phyloP scores from a whole-genome alignment of 805 yeast species.

The Lachancea cidri region DNA sequence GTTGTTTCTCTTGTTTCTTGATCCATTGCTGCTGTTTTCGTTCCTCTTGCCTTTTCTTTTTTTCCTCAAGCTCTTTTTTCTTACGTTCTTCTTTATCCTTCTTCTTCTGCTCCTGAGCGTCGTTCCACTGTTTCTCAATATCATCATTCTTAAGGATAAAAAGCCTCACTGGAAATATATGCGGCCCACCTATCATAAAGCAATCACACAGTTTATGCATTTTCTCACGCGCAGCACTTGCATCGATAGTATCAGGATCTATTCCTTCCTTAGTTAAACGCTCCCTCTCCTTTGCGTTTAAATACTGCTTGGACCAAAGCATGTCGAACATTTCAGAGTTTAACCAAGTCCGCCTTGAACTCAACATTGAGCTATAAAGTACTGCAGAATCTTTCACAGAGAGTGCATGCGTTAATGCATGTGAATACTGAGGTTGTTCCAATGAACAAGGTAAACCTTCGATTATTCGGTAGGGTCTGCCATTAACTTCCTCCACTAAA shows the following conservation, averaged over 20 bases:
- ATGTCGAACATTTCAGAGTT: constrained; percentile 64
- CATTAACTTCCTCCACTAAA: constrained; percentile 10
- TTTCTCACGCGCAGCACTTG: constrained; percentile 56
- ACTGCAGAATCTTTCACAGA: constrained; percentile 70
- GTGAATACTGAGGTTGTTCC: constrained; percentile 49
- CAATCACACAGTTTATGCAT: constrained; percentile 88
- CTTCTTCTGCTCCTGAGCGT: constrained; percentile 35
- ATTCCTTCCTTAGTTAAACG: constrained; percentile 10
- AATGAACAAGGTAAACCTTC: constrained; percentile 64
- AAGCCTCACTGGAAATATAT: constrained; percentile 65
- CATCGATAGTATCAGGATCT: constrained; percentile 13
- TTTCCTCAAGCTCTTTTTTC: constrained; percentile 31
- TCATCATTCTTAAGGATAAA: constrained; percentile 84
- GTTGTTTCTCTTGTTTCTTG: constrained; percentile 25
- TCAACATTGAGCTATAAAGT: constrained; percentile 61
- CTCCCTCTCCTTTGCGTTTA: constrained; percentile 33
- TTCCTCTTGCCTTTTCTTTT: constrained; percentile 22
- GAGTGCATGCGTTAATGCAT: constrained; percentile 58
- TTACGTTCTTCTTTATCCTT: constrained; percentile 35
- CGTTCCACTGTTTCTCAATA: constrained; percentile 45
- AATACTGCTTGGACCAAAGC: constrained; percentile 69
- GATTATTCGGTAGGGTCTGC: constrained; percentile 57
- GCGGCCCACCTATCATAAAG: constrained; percentile 72
- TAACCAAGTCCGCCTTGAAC: constrained; percentile 67
- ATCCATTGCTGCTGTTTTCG: constrained; percentile 23